Base-by-base conservation (phyloP, 805 yeast species). In the Candida bentonensis region DNA sequence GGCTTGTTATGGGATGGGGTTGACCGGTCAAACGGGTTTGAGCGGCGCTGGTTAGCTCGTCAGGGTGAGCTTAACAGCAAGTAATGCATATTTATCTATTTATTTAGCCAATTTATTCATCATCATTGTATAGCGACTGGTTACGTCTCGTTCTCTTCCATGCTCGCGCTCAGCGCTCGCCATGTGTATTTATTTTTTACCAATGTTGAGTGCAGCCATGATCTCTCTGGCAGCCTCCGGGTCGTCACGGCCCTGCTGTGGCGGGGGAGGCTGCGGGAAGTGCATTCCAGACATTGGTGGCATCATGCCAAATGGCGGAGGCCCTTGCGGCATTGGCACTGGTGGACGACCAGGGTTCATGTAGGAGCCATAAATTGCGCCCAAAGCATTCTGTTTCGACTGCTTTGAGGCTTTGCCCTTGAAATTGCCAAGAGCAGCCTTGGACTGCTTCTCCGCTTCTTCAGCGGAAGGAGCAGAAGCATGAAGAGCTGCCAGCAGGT, bases 1-100 rank as follows among this genome's bases (percentile, higher is more conserved):
- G 96, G 96, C 0, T 66, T 68, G 51, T 67, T 84, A 46, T 88
- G 97, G 97, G 95, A 84, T 60, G 96, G 96, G 0, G 78, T 88
- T 1, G 88, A 85, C 61, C 65, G 97, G 47, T 78, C 94, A 0
- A 88, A 81, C 56, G 96, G 95, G 2, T 88, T 82, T 61, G 97
- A 88, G 57, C 66, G 63, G 42, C 65, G 70, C 44, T 72, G 82
- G 68, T 68, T 82, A 50, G 67, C 48, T 22, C 49, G 49, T 39
- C 59, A 55, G 23, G 46, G 50, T 26, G 53, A 51, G 28, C 44
- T 25, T 22, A 47, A 46, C 34, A 54, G 53, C 17, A 45, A 44
- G 39, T 49, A 55, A 43, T 9, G 13, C 13, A 25, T 25, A 17
- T 11, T 13, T 30, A 13, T 22, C 30, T 17, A 20, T 15, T 15